phyloP scores from a whole-genome alignment of 202 grass and related monocot genomes.

The Saccharum hybrid region DNA sequence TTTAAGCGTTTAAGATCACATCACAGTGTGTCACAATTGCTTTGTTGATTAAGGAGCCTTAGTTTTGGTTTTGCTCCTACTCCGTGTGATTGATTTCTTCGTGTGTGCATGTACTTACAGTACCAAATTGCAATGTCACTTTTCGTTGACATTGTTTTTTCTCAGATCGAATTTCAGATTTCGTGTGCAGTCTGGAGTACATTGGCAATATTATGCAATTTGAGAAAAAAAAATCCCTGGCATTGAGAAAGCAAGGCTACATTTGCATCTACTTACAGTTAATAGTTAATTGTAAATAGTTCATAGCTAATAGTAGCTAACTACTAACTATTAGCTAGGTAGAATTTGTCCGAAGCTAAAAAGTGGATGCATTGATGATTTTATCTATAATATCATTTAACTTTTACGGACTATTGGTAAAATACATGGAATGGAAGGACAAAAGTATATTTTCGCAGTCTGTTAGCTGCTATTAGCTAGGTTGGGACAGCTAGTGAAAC shows the following conservation, averaged over 20 bases:
- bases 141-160: not conserved
- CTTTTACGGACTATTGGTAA: too few species aligned
- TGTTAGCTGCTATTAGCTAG: not conserved
- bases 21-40: not conserved
- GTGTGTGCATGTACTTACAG: not conserved
- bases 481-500: not conserved
- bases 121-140: not conserved
- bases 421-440: not conserved
- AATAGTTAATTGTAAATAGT: too few species aligned
- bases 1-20: constrained; percentile 19
- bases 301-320: not conserved
- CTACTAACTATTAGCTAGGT: not conserved
- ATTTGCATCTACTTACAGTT: too few species aligned
- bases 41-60: constrained; percentile 36
- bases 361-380: not conserved
- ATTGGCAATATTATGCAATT: not conserved
- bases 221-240: too few species aligned
- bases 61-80: constrained; percentile 35
- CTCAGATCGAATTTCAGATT: not conserved
- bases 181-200: not conserved
- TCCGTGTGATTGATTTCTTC: constrained; percentile 43
- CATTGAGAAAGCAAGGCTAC: too few species aligned
- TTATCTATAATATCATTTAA: not conserved
- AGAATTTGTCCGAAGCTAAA: not conserved
- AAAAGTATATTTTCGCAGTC: not conserved